These are phyloP conservation scores for Lachancea lanzarotensis DNA, from an alignment of 805 yeast species.

Conservation along the genomic window DNA sequence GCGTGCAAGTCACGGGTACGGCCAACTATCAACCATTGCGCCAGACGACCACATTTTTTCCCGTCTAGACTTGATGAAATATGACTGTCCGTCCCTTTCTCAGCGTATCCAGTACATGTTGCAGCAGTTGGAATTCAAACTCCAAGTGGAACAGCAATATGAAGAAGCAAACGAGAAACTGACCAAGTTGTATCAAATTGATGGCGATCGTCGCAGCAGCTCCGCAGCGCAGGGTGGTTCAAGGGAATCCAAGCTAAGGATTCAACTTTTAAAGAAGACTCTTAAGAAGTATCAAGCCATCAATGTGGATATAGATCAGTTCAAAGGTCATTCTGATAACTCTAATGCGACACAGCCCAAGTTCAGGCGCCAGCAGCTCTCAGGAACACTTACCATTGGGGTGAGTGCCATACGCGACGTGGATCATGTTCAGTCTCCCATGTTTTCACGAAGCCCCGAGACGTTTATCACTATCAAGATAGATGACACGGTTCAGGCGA, in stretches of 20 bases:
- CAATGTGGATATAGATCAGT: slow-evolving; percentile 61
- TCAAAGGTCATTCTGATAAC: slow-evolving; percentile 53
- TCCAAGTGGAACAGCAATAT: slow-evolving; percentile 91
- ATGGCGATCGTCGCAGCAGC: slow-evolving; percentile 81
- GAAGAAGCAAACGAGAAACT: slow-evolving; percentile 88
- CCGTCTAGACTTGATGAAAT: slow-evolving; percentile 74
- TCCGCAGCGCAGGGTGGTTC: slow-evolving; percentile 87
- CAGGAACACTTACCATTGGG: slow-evolving; percentile 73
- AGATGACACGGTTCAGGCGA: slow-evolving; percentile 80
- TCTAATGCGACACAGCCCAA: slow-evolving; percentile 56
- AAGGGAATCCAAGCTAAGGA: slow-evolving; percentile 75
- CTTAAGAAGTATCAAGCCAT: slow-evolving; percentile 84
- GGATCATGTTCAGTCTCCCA: slow-evolving; percentile 84
- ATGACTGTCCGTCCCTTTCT: slow-evolving; percentile 91
- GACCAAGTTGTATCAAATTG: slow-evolving; percentile 75
- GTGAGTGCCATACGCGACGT: slow-evolving; percentile 77
- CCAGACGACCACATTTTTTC: slow-evolving; percentile 42
- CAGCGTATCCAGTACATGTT: slow-evolving; percentile 93
- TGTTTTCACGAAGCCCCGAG: slow-evolving; percentile 74
- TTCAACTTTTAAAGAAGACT: slow-evolving; percentile 75
- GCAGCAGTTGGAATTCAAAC: slow-evolving; percentile 87
- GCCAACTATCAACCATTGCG: slow-evolving; percentile 35
- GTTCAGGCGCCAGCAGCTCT: slow-evolving; percentile 73
- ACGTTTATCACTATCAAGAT: slow-evolving; percentile 70
- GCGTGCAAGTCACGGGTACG: slow-evolving; percentile 17